Base-by-base conservation (phyloP, 495 filamentous ascomycete genomes). In the Amniculicola lignicola region DNA sequence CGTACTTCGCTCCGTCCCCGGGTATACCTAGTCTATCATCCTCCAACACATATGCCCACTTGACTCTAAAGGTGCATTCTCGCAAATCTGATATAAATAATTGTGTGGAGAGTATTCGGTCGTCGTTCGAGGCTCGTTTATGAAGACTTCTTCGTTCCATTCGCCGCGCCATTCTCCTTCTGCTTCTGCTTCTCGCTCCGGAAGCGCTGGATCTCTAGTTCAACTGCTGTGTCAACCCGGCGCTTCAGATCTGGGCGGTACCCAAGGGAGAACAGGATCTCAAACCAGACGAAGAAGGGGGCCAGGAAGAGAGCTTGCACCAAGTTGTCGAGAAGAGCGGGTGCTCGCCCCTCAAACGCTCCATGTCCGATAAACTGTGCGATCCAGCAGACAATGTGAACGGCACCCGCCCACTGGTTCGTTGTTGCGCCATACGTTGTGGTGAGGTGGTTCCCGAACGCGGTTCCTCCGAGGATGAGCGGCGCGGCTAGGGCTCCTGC, bases 271-370 rank as follows among this genome's bases (percentile, higher is more conserved):
- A 98, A 98, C 19, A 98, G 74, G 15, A 95, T 73, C 75, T 98
- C 92, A 67, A 98, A 85, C 88, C 92, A 98, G 25, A 97, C 90
- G 65, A 98, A 98, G 59, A 98, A 82, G n/a, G 93, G 93, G 0
- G 93, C 93, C n/a, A 97, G 78, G 54, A 98, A 85, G 48, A 96
- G 66, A 21, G 93, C 90, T 69, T 96, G 92, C 21, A 91, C 77
- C 28, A 96, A 70, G 65, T 96, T 97, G 70, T 96, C 92, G 58
- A 96, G 71, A 54, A 95, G 65, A 11, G 92, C 92, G 10, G 93
- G 93, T 1, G 91, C 89, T 35, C 92, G 77, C 21, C 87, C 82
- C 72, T 97, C 93, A 63, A 88, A 98, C 7, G 78, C 82, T 15
- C 92, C 92, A 65, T 98, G 93, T 36, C 93, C 93, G 35, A 96